A percentile compares a stretch with the other conserved stretches of the same genome.
Conservation (phyloP, 2,329 filamentous ascomycete species). For the Aureobasidium sp. region DNA sequence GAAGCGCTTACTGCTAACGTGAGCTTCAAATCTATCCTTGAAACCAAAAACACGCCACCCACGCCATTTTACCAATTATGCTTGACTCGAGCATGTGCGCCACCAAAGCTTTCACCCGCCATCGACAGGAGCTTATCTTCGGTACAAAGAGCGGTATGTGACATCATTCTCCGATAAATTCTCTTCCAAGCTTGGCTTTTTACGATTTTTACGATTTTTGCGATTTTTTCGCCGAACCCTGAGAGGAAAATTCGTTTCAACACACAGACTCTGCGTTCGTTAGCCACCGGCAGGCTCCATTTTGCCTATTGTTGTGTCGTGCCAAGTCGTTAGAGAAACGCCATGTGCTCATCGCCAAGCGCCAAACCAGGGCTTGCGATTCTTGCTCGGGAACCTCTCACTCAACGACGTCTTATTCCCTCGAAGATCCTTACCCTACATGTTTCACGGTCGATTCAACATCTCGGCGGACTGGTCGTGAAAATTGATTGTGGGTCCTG, state of each 20-base stretch:
- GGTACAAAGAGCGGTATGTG: slow-evolving; percentile 1
- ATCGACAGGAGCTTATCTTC: slow-evolving; percentile 7
- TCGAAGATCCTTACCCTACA: slow-evolving; percentile 1
- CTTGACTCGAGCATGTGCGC: slow-evolving; percentile 1
- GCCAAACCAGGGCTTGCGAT: background rate
- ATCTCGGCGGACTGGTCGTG: slow-evolving; percentile 1
- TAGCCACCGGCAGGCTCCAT: background rate
- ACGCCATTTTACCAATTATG: background rate
- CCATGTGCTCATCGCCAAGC: slow-evolving; percentile 7
- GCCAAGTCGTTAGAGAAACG: slow-evolving; percentile 7
- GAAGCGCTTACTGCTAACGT: background rate
- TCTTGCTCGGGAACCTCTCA: background rate
- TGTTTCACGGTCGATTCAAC: slow-evolving; percentile 8
- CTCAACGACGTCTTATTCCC: slow-evolving; percentile 8
- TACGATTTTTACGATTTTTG: background rate
- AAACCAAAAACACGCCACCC: slow-evolving; percentile 5
- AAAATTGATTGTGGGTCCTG: slow-evolving; percentile 2
- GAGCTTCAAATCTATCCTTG: background rate
- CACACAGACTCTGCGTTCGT: background rate
- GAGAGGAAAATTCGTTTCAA: background rate
- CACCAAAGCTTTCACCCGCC: slow-evolving; percentile 9
- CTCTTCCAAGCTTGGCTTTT: background rate
- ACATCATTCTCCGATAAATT: slow-evolving; percentile 7
- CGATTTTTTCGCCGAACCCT: background rate
- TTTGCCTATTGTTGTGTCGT: background rate